Percentiles rank a stretch among this genome's conserved stretches.
Conservation (phyloP, 2,329 filamentous ascomycete genomes). For the Colletotrichum sp. region DNA sequence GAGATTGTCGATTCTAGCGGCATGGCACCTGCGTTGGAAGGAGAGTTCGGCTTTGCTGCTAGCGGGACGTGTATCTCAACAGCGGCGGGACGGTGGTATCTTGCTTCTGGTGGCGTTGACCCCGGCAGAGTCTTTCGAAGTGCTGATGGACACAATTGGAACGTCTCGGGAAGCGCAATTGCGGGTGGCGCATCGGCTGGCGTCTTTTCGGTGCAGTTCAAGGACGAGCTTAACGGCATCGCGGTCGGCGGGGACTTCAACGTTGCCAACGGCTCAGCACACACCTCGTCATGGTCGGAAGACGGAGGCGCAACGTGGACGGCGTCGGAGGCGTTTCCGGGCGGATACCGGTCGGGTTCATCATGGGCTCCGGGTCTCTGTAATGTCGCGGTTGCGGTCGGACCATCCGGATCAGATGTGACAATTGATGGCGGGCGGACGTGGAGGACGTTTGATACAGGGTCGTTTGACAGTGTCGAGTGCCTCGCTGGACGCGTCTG, state of each 20-base stretch:
- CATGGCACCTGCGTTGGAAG: slow-evolving; percentile 29
- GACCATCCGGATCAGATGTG: slow-evolving; percentile 35
- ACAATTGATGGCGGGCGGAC: slow-evolving; percentile 31
- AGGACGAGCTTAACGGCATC: slow-evolving; percentile 28
- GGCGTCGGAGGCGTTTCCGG: slow-evolving; percentile 27
- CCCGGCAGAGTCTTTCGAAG: slow-evolving; percentile 33
- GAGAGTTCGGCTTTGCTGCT: slow-evolving; percentile 35
- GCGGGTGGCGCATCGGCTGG: slow-evolving; percentile 30
- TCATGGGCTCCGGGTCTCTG: slow-evolving; percentile 30
- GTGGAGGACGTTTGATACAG: slow-evolving; percentile 32
- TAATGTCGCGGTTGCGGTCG: slow-evolving; percentile 32
- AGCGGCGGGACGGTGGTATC: slow-evolving; percentile 30
- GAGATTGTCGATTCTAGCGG: slow-evolving; percentile 24
- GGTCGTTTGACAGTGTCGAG: slow-evolving; percentile 35
- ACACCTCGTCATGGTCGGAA: slow-evolving; percentile 32
- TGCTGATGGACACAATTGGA: slow-evolving; percentile 29
- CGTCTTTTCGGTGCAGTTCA: slow-evolving; percentile 37
- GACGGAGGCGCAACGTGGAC: slow-evolving; percentile 34
- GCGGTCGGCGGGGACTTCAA: slow-evolving; percentile 35
- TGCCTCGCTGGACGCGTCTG: slow-evolving; percentile 29
- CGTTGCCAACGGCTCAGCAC: slow-evolving; percentile 21
- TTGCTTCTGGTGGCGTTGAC: slow-evolving; percentile 30
- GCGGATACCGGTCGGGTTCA: slow-evolving; percentile 34
- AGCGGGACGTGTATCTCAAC: slow-evolving; percentile 37
- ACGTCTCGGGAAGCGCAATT: slow-evolving; percentile 27